Evolutionary conservation across 768 basidiomycete species (phyloP).

Genomic region (Grammothele lineata): DNA sequence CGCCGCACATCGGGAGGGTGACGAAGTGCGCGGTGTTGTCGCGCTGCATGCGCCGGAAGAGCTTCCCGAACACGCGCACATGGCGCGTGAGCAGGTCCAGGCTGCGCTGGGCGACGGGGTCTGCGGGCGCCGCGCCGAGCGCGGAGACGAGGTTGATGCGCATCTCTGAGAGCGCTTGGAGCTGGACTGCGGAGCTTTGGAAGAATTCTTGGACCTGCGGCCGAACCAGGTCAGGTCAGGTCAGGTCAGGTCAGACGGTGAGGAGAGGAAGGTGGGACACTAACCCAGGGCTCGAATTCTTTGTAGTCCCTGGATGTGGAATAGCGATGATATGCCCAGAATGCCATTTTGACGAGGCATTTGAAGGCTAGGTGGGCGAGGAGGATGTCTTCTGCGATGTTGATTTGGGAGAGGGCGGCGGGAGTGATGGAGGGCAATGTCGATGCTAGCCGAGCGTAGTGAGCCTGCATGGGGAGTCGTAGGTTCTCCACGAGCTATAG

Average conservation of each 20-base stretch:
- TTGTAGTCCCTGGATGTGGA: constrained; percentile 32
- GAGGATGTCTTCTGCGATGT: constrained; percentile 43
- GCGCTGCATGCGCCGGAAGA: constrained; percentile 73
- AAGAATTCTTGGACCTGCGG: constrained; percentile 60
- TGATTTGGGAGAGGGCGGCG: constrained; percentile 32
- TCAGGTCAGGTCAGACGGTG: constrained; percentile 1
- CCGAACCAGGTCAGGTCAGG: constrained; percentile 1
- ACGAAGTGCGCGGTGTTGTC: constrained; percentile 56
- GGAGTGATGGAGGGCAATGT: constrained; percentile 33
- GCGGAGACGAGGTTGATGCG: constrained; percentile 51
- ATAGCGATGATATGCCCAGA: constrained; percentile 63
- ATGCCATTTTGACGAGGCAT: constrained; percentile 60
- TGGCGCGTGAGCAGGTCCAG: constrained; percentile 64
- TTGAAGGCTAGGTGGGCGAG: constrained; percentile 74
- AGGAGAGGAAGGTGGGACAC: constrained; percentile 13
- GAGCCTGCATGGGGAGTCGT: constrained; percentile 49
- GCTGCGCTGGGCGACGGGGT: constrained; percentile 38
- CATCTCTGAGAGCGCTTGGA: constrained; percentile 51
- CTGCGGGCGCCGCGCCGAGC: constrained; percentile 31
- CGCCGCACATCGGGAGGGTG: constrained; percentile 54
- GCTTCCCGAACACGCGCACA: constrained; percentile 70
- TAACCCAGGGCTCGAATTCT: constrained; percentile 50
- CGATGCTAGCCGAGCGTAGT: constrained; percentile 55
- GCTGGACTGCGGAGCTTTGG: constrained; percentile 50
- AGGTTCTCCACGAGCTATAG: constrained; percentile 51